Percentiles rank a stretch among this genome's conserved stretches.
phyloP scores from a whole-genome alignment of 306 rosid genomes.

The Dalbergia cochinchinensis region DNA sequence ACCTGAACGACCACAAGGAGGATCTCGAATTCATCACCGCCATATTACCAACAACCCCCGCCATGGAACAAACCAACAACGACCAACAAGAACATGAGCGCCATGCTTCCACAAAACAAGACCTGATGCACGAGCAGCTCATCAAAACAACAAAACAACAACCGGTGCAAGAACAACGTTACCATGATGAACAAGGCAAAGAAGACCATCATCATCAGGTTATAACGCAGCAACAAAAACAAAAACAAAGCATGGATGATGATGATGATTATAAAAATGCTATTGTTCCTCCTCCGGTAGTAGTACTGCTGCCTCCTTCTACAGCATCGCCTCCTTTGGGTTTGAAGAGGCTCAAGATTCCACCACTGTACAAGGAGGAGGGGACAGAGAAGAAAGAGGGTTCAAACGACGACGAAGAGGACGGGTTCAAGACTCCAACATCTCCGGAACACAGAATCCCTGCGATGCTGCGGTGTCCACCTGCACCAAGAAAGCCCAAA shows the following conservation, averaged over 20 bases:
- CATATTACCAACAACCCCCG: background rate
- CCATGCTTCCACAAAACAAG: slow-evolving; percentile 1
- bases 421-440: slow-evolving; percentile 80
- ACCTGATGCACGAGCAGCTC: background rate
- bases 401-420: slow-evolving; percentile 25
- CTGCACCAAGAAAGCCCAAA: slow-evolving; percentile 80
- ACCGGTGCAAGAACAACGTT: slow-evolving; percentile 19
- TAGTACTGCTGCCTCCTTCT: background rate
- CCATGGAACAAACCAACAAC: slow-evolving; percentile 35
- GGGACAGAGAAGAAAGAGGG: background rate
- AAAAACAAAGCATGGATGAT: slow-evolving; percentile 7
- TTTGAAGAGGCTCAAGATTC: slow-evolving; percentile 51
- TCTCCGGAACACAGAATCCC: slow-evolving; percentile 58
- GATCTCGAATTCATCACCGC: background rate
- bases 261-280: too few species aligned
- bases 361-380: background rate
- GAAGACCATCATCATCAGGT: background rate
- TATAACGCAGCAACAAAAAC: background rate
- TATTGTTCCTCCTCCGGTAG: too few species aligned
- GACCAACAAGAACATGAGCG: slow-evolving; percentile 11
- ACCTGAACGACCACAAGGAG: slow-evolving; percentile 7
- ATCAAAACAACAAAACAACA: background rate
- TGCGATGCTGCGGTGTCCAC: slow-evolving; percentile 55
- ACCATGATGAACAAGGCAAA: background rate
- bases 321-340: background rate